phyloP scores from a whole-genome alignment of 257 asterid genomes.

The Penstemon eatonii region DNA sequence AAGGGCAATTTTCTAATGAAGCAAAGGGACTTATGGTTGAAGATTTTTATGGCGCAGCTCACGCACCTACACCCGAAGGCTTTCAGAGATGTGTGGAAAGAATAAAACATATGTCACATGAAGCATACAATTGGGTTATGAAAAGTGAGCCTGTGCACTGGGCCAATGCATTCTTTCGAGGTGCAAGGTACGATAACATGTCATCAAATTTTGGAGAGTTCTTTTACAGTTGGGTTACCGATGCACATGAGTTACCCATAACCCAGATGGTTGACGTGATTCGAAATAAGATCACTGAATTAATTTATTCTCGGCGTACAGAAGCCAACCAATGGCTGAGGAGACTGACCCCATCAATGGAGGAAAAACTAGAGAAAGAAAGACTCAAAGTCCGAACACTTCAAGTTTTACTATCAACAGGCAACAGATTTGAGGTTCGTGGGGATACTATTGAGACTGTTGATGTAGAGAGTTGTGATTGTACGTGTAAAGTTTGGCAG shows the following conservation, averaged over 20 bases:
- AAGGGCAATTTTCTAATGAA: constrained; percentile 80
- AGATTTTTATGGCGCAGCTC: constrained; percentile 72
- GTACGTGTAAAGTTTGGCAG: constrained; percentile 82
- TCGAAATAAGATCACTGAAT: constrained; percentile 65
- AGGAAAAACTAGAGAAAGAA: constrained; percentile 74
- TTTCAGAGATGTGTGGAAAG: constrained; percentile 71
- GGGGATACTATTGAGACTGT: constrained; percentile 73
- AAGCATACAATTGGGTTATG: constrained; percentile 86
- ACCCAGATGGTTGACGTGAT: constrained; percentile 90
- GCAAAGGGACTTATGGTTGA: constrained; percentile 79
- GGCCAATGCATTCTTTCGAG: constrained; percentile 83
- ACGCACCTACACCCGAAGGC: constrained; percentile 62
- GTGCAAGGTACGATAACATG: constrained; percentile 81
- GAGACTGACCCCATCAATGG: constrained; percentile 80
- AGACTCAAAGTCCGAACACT: constrained; percentile 49
- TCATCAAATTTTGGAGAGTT: constrained; percentile 77
- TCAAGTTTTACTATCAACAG: constrained; percentile 43
- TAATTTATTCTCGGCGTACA: constrained; percentile 54
- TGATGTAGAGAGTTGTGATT: constrained; percentile 60
- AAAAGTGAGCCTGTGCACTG: constrained; percentile 89
- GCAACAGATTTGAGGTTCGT: constrained; percentile 66
- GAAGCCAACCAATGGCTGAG: constrained; percentile 69
- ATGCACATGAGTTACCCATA: constrained; percentile 88
- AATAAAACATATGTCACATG: constrained; percentile 69
- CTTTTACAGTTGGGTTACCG: constrained; percentile 85